Conservation (phyloP, 345 rosid species). For the Eucalyptus sp. region DNA sequence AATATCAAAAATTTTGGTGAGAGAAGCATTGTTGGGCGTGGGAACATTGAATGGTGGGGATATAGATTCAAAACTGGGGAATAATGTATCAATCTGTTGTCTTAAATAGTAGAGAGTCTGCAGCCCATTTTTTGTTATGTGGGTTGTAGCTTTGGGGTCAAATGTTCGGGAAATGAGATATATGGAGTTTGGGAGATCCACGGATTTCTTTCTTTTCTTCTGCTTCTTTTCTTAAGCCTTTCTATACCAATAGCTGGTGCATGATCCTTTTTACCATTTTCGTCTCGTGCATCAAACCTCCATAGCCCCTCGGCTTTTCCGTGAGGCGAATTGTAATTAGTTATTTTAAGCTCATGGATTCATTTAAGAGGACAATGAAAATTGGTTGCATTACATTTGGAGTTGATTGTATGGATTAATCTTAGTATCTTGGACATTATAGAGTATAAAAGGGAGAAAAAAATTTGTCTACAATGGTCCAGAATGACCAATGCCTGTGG, state of each 20-base stretch:
- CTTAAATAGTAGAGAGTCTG: neutral
- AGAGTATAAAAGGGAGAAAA: too few species aligned
- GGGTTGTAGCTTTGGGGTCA: neutral
- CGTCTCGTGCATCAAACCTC: accelerated
- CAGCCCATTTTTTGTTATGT: neutral
- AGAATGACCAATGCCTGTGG: neutral
- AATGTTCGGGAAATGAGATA: neutral
- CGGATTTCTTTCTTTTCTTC: neutral
- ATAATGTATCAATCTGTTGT: neutral
- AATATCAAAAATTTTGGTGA: neutral
- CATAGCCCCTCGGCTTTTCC: neutral
- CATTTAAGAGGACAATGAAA: neutral
- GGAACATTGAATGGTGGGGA: neutral
- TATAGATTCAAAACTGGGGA: neutral
- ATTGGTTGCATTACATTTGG: accelerated
- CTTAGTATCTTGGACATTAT: too few species aligned
- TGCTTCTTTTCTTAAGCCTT: neutral
- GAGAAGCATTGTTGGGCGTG: neutral
- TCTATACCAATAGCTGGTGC: neutral
- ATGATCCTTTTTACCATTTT: neutral
- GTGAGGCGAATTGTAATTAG: neutral
- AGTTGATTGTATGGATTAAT: too few species aligned
- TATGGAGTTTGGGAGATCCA: neutral
- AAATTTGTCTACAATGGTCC: neutral
- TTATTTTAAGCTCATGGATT: neutral